Conservation (phyloP, 2,329 filamentous ascomycete genomes). For the Penicillium sp. region DNA sequence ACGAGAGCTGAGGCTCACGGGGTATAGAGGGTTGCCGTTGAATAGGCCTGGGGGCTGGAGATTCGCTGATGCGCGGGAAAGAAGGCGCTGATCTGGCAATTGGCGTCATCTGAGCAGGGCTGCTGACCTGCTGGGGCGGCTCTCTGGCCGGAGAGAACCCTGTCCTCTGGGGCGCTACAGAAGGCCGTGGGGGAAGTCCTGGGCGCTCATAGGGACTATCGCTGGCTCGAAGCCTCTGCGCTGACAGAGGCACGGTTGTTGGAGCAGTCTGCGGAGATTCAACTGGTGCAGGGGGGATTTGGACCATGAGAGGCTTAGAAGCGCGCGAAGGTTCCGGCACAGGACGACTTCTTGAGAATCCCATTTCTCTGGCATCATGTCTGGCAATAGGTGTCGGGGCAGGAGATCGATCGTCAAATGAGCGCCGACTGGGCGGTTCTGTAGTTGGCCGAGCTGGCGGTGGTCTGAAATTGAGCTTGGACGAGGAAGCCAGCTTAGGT, state of each 20-base stretch:
- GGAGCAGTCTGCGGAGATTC: conserved; percentile 22
- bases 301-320: conserved; percentile 35
- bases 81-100: conserved; percentile 18
- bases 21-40: conserved; percentile 33
- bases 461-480: conserved; percentile 14
- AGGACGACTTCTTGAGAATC: conserved; percentile 31
- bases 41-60: conserved; percentile 22
- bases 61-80: conserved; percentile 14
- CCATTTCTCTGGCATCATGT: conserved; percentile 34
- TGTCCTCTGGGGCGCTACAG: conserved; percentile 19
- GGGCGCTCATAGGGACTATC: conserved; percentile 51
- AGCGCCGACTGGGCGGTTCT: conserved; percentile 29
- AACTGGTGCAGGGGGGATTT: conserved; percentile 31
- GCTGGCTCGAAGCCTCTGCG: conserved; percentile 36
- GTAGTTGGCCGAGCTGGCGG: conserved; percentile 25
- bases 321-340: conserved; percentile 29
- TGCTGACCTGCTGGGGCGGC: conserved; percentile 8
- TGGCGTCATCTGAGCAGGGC: conserved; percentile 15
- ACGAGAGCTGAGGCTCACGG: conserved; percentile 25
- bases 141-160: conserved; percentile 29
- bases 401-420: conserved; percentile 33
- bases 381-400: conserved; percentile 13
- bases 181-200: conserved; percentile 48
- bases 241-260: conserved; percentile 41
- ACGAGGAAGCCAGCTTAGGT: conserved; percentile 27